Percentiles rank a stretch among this genome's conserved stretches.
phyloP scores from a whole-genome alignment of 306 rosid genomes.

The Castanospermum australe region DNA sequence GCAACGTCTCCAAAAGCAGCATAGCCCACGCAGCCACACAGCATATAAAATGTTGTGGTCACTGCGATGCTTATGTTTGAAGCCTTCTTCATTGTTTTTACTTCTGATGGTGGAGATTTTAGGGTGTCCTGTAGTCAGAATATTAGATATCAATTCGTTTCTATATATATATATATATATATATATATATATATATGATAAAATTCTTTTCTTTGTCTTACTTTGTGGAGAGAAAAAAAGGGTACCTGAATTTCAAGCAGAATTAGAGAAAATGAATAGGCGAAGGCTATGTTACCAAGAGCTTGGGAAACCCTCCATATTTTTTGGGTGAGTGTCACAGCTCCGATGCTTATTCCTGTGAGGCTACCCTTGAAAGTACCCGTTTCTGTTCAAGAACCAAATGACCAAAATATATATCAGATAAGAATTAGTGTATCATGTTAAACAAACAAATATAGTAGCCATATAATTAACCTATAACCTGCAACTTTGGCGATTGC shows the following conservation, averaged over 20 bases:
- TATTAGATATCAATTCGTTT: not conserved
- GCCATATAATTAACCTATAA: not conserved
- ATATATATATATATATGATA: not conserved
- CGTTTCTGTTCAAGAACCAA: constrained; percentile 36
- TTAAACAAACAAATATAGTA: not conserved
- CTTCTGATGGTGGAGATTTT: constrained; percentile 75
- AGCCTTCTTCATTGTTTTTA: constrained; percentile 73
- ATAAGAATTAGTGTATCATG: constrained; percentile 18
- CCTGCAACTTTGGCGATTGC: constrained; percentile 59
- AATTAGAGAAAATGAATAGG: constrained; percentile 49
- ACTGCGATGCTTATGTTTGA: constrained; percentile 46
- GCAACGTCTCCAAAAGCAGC: constrained; percentile 70
- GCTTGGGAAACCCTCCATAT: constrained; percentile 53
- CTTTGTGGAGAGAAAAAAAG: not conserved
- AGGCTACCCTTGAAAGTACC: constrained; percentile 48
- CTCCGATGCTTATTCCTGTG: constrained; percentile 42
- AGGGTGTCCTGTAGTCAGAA: constrained; percentile 56
- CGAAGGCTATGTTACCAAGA: constrained; percentile 67
- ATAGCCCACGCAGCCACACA: constrained; percentile 75
- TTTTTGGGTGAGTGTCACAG: constrained; percentile 38
- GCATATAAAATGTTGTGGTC: constrained; percentile 69
- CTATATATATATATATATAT: too few relatives aligned
- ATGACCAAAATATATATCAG: too few relatives aligned
- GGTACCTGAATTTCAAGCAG: constrained; percentile 68
- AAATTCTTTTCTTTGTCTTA: not conserved